Evolutionary conservation across 805 yeast species (phyloP), one percentile per base, ranked within the genome.

Genomic region (Spathaspora girioi): DNA sequence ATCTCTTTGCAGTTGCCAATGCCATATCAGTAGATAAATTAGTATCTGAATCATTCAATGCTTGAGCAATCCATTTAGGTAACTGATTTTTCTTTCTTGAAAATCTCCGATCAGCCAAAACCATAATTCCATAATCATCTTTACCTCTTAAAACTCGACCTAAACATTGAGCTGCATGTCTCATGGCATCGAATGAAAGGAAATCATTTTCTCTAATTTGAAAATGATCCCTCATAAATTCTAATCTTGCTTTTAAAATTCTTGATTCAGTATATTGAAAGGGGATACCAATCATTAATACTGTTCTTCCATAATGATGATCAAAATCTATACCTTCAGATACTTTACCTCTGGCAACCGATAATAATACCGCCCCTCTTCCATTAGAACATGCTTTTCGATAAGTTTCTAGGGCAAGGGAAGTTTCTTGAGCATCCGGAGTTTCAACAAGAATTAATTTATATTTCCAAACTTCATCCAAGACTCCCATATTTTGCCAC

Each of bases 301-400:
- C 99, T 0, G 98, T 90, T 63, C 99, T 82, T 12, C 99, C 99
- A 67, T 88, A 94, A 57, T 94, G 99, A 66, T 94, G 97, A 65
- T 94, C 98, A 73, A 94, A 94, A 90, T 94, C 99, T 59, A 94
- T 94, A 54, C 99, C 99, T 69, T 94, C 99, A 0, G 96, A 88
- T 1, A 94, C 99, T 65, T 94, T 94, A 8, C 99, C 99, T 79
- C 99, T 91, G 12, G 99, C 99, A 54, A 94, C 99, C 35, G 97
- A 90, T 41, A 94, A 78, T 62, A 94, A 78, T 1, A 96, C 93
- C 0, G 99, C 99, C 3, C 99, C 99, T 57, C 99, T 77, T 3
- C 99, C 99, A 68, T 94, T 94, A 1, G 93, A 85, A 63, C 99
- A 94, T 0, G 99, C 99, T 31, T 91, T 88, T 61, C 99, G 76